Evolutionary conservation across 345 rosid species (phyloP), one percentile per base, ranked within the genome.

Genomic region (Litchi chinensis): DNA sequence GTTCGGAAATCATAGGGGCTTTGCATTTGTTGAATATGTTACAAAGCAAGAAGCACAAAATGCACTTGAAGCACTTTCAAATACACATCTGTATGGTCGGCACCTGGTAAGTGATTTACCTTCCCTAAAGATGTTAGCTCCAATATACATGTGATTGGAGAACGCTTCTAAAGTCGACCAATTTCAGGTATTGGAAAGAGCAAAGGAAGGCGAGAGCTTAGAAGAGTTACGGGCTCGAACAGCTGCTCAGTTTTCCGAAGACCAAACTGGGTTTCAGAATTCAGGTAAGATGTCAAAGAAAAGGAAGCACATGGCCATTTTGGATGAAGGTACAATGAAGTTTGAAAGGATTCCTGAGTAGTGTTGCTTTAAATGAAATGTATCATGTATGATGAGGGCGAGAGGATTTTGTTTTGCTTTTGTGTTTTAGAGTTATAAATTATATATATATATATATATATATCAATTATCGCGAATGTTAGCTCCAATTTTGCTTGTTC

Each of bases 1-100:
- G 69, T 88, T 89, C 67, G 93, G 92, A 83, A 87, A 83, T 83
- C 94, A 83, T 72, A 88, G 97, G 68, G 99, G 98, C 48, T 96
- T 82, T 84, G 98, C 93, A 11, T 94, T 94, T 71, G 93, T 96
- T 73, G 98, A 94, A 84, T 94, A 78, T 57, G 83, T 94, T 69
- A 91, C 99, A 21, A 96, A 96, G 85, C 97, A 94, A 86, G 98
- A 96, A 82, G 93, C 97, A 4, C 87, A 83, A 75, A 96, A 90
- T 81, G 98, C 98, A 32, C 80, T 87, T 66, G 76, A 91, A 62
- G 86, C 94, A 56, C 92, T 91, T 74, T 82, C 94, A 41, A 90
- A 79, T 85, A 94, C 97, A 75, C 98, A 94, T 87, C 82, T 94
- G 21, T 93, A 94, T 24, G 98, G 97, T 63, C 93, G 98, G 65